Conservation (phyloP, 345 rosid genomes). For the Eucalyptus regnans region DNA sequence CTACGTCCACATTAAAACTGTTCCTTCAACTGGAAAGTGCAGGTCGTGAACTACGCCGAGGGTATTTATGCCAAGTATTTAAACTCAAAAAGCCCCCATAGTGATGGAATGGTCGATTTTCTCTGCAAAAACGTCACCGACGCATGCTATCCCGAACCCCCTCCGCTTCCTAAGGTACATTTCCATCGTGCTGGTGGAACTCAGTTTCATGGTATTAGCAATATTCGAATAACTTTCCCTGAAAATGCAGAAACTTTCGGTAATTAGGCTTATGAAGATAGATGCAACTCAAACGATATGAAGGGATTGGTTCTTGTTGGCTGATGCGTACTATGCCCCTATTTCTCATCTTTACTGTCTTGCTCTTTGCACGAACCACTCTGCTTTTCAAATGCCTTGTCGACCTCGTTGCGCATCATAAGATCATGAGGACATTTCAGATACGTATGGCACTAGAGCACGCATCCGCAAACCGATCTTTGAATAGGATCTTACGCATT, state of each 20-base stretch:
- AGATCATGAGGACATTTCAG: background rate
- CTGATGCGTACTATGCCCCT: background rate
- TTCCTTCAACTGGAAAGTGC: conserved; percentile 5
- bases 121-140: conserved; percentile 59
- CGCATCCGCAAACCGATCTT: background rate
- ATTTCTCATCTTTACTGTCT: background rate
- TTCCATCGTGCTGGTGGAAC: background rate
- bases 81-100: conserved; percentile 11
- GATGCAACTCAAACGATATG: background rate
- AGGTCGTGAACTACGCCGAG: conserved; percentile 23
- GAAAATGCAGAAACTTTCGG: background rate
- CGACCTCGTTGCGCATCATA: background rate
- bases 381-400: background rate
- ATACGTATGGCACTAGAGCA: background rate
- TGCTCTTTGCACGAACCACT: background rate
- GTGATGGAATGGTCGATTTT: conserved; percentile 39
- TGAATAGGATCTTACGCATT: background rate
- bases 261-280: background rate
- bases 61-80: no score
- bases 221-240: background rate
- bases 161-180: conserved; percentile 69
- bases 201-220: background rate
- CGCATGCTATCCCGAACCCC: conserved; percentile 61
- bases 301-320: background rate
- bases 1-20: background rate